Base-by-base conservation (phyloP, 305 asterid genomes). In the Withania somnifera region DNA sequence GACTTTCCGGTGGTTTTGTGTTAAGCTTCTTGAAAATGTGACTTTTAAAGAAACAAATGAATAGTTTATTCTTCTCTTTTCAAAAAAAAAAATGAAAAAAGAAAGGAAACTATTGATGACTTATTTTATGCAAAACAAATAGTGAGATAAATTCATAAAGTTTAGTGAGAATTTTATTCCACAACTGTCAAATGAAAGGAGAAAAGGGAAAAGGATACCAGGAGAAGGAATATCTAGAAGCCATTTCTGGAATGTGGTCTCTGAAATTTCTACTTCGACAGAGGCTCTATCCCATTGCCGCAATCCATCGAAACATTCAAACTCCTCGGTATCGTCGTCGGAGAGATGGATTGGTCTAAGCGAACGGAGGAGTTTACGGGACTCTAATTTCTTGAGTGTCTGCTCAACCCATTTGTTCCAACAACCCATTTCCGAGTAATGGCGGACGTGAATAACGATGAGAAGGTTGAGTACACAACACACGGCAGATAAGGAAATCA, bases 361-460 rank as follows among this genome's bases (percentile, higher is more conserved):
- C 38, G 99, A 96, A n/a, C 99, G 96, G 77, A 94, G 78, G 10
- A 92, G 84, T 77, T 92, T 93, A 75, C 85, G 89, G 53, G 94
- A 89, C 79, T 90, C 84, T 81, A 96, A 90, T 79, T 86, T 91
- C 7, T 89, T 83, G 57, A 93, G 85, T 10, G 95, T 97, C 86
- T 87, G 88, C 80, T 90, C 95, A 2, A 96, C 93, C 97, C 95
- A 91, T 32, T 34, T 30, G 54, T 91, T 96, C 99, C 98, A 94
- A 15, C 15, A 81, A 67, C 28, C 75, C 81, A 71, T 80, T 83
- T 61, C 60, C 30, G 5, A 20, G 11, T 47, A 32, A 64, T 8
- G 73, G 14, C 22, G 58, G 58, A 58, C 79, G 79, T 73, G 79
- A 47, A 73, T 4, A 45, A 47, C 60, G 2, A 26, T 57, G 66